These are phyloP conservation scores for Lipomyces yamanashiensis DNA, from an alignment of 805 yeast genomes.

Conservation along the genomic window DNA sequence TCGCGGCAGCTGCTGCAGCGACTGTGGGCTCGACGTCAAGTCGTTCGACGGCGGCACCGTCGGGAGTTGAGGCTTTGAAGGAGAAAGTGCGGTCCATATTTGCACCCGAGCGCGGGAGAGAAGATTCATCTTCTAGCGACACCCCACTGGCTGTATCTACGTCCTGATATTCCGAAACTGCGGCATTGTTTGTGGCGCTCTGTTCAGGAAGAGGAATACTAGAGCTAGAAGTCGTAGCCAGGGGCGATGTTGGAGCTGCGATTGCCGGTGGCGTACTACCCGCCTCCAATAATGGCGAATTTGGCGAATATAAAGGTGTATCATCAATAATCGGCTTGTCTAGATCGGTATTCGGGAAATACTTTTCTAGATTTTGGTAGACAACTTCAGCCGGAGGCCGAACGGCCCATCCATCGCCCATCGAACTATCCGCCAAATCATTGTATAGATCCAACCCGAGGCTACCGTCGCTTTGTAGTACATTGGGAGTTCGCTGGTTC, in stretches of 20 bases:
- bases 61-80: conserved; percentile 17
- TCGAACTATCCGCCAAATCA: background rate
- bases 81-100: conserved; percentile 32
- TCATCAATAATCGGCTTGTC: conserved; percentile 89
- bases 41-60: conserved; percentile 28
- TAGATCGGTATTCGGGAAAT: conserved; percentile 88
- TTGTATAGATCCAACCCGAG: background rate
- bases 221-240: conserved; percentile 6
- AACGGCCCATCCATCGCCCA: conserved; percentile 58
- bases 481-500: background rate
- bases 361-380: conserved; percentile 86
- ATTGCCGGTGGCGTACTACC: background rate
- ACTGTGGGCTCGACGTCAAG: conserved; percentile 23
- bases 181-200: background rate
- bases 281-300: conserved; percentile 21
- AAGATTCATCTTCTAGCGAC: background rate
- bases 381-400: conserved; percentile 96
- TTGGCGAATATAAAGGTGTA: conserved; percentile 19
- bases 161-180: background rate
- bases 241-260: conserved; percentile 8
- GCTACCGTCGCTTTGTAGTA: background rate
- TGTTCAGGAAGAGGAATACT: background rate
- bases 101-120: background rate
- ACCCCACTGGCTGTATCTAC: background rate
- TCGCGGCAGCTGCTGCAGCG: conserved; percentile 14